phyloP scores from a whole-genome alignment of 164 flowering plant species.

The Akebia trifoliata region DNA sequence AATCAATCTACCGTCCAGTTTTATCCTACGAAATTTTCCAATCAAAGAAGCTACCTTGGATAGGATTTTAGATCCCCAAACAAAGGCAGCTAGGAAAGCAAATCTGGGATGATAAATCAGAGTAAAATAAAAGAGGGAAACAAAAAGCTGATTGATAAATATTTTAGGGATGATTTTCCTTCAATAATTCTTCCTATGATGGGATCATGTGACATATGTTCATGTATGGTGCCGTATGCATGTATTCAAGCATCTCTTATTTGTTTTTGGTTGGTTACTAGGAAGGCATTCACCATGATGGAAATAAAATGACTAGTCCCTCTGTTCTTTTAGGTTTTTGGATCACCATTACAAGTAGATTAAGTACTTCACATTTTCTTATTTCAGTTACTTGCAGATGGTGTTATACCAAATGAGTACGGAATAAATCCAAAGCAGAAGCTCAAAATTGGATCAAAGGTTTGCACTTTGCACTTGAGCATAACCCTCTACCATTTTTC shows the following conservation, averaged over 20 bases:
- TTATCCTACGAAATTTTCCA: too few relatives aligned
- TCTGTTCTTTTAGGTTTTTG: neutral
- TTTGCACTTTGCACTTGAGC: constrained; percentile 24
- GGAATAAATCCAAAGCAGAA: constrained; percentile 93
- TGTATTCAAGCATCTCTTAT: neutral
- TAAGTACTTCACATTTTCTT: constrained; percentile 10
- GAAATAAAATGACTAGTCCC: neutral
- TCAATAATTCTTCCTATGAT: neutral
- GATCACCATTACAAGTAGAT: neutral
- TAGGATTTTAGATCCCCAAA: too few relatives aligned
- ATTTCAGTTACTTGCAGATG: constrained; percentile 92
- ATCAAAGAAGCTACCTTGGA: too few relatives aligned
- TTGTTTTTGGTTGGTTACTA: neutral
- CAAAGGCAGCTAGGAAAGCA: too few relatives aligned
- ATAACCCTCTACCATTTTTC: neutral
- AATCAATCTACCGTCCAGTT: too few relatives aligned
- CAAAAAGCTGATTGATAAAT: too few relatives aligned
- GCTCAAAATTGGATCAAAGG: constrained; percentile 97
- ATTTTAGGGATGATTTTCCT: neutral
- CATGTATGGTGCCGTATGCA: too few relatives aligned
- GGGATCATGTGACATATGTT: too few relatives aligned
- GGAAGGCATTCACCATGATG: neutral
- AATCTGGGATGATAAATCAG: too few relatives aligned
- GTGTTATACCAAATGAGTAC: constrained; percentile 98
- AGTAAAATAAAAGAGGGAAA: too few relatives aligned